Conservation (phyloP, 768 basidiomycete species). For the Podaxis carcinomalis region DNA sequence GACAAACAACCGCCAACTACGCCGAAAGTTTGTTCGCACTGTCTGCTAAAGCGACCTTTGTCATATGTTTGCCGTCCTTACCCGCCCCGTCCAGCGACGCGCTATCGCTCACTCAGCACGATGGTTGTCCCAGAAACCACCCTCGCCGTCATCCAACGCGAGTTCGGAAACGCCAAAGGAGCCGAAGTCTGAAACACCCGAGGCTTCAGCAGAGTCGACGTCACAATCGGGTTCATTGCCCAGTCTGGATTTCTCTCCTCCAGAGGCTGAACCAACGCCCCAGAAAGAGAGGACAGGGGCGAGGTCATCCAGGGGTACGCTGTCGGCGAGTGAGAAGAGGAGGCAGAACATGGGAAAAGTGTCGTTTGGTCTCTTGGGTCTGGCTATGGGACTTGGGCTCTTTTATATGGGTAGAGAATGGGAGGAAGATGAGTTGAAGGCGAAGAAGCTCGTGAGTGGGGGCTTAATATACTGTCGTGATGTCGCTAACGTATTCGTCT, state of each 20-base stretch:
- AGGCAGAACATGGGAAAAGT: slow-evolving; percentile 54
- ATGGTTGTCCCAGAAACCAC: slow-evolving; percentile 30
- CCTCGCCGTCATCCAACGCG: slow-evolving; percentile 14
- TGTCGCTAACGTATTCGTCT: background rate
- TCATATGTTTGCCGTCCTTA: slow-evolving; percentile 27
- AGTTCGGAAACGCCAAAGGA: slow-evolving; percentile 7
- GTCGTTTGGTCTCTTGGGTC: slow-evolving; percentile 46
- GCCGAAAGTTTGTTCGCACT: slow-evolving; percentile 1
- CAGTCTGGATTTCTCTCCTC: slow-evolving; percentile 64
- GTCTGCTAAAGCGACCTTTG: slow-evolving; percentile 7
- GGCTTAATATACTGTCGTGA: background rate
- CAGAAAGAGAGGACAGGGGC: slow-evolving; percentile 63
- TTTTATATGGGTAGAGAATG: slow-evolving; percentile 77
- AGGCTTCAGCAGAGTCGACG: slow-evolving; percentile 12
- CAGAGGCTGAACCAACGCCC: slow-evolving; percentile 35
- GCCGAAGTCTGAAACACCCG: slow-evolving; percentile 19
- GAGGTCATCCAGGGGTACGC: slow-evolving; percentile 69
- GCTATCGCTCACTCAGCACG: slow-evolving; percentile 27
- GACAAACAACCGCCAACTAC: slow-evolving; percentile 5
- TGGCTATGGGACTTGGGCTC: slow-evolving; percentile 53
- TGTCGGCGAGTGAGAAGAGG: slow-evolving; percentile 74
- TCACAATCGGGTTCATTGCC: slow-evolving; percentile 28
- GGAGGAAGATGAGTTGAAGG: slow-evolving; percentile 66
- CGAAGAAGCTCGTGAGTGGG: slow-evolving; percentile 53
- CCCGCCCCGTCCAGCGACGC: slow-evolving; percentile 31